Conservation (phyloP, 2,329 filamentous ascomycete species). For the Alternaria ventricosa region DNA sequence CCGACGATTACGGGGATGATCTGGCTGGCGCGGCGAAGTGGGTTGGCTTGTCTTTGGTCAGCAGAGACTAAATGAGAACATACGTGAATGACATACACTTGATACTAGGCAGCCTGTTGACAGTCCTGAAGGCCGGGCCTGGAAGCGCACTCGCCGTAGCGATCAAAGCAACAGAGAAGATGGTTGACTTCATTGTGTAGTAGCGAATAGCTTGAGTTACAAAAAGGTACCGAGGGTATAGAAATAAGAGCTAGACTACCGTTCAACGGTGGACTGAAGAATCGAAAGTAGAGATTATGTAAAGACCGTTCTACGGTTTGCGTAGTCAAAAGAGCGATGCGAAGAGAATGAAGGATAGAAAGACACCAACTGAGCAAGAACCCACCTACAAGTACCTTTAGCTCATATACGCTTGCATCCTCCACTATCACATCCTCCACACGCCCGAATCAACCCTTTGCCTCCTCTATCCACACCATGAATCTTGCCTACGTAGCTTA, state of each 20-base stretch:
- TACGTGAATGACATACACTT: background rate
- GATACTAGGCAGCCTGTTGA: constrained; percentile 5
- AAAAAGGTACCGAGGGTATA: constrained; percentile 1
- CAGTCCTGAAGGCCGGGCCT: constrained; percentile 6
- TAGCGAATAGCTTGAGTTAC: background rate
- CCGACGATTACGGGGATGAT: constrained; percentile 41
- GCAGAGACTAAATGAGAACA: background rate
- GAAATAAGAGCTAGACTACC: constrained; percentile 14
- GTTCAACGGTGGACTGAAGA: constrained; percentile 29
- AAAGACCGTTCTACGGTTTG: constrained; percentile 35
- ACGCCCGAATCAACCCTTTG: background rate
- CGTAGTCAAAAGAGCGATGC: constrained; percentile 23
- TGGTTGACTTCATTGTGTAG: constrained; percentile 23
- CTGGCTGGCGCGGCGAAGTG: constrained; percentile 28
- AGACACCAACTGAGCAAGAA: background rate
- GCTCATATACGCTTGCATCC: constrained; percentile 1
- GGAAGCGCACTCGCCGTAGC: constrained; percentile 24
- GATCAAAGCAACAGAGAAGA: constrained; percentile 17
- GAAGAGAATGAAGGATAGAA: constrained; percentile 12
- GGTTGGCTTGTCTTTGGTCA: constrained; percentile 18
- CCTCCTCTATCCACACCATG: constrained; percentile 7
- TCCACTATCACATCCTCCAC: background rate
- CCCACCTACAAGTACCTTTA: background rate
- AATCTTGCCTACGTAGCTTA: background rate
- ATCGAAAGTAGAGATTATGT: constrained; percentile 21